Percentiles rank a stretch among this genome's conserved stretches.
Conservation (phyloP, 306 rosid genomes). For the Prunus fruticosa region DNA sequence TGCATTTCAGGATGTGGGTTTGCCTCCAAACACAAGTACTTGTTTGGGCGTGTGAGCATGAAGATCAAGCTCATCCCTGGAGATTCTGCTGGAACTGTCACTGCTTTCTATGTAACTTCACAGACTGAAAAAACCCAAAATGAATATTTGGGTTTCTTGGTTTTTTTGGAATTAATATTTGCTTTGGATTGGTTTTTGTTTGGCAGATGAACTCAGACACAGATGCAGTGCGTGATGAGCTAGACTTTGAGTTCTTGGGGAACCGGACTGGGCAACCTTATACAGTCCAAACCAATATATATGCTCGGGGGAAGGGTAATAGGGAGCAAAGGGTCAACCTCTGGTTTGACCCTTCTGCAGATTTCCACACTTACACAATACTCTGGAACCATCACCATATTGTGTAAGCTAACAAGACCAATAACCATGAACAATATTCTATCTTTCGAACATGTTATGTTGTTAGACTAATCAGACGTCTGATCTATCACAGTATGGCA, state of each 20-base stretch:
- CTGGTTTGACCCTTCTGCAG: slow-evolving; percentile 87
- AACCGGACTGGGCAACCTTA: slow-evolving; percentile 85
- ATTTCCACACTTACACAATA: slow-evolving; percentile 79
- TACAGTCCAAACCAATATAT: slow-evolving; percentile 91
- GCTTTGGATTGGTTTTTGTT: no score
- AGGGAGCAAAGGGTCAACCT: slow-evolving; percentile 88
- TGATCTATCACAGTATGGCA: background rate
- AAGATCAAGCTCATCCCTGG: slow-evolving; percentile 89
- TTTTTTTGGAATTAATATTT: background rate
- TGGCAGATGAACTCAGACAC: slow-evolving; percentile 32
- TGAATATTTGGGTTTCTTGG: background rate
- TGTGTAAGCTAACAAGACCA: slow-evolving; percentile 47
- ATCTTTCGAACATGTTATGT: background rate
- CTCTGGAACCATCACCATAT: slow-evolving; percentile 65
- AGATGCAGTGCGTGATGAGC: slow-evolving; percentile 61
- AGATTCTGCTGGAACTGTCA: slow-evolving; percentile 95
- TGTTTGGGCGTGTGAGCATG: slow-evolving; percentile 95
- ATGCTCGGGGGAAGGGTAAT: slow-evolving; percentile 76
- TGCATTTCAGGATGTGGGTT: slow-evolving; percentile 74
- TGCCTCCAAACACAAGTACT: slow-evolving; percentile 63
- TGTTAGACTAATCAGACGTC: background rate
- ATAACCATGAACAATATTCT: background rate
- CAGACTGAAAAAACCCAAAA: background rate
- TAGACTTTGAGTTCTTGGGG: slow-evolving; percentile 94
- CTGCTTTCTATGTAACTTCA: slow-evolving; percentile 78